Conservation (phyloP, 176 grass and related monocot species). For the Carex pumila region DNA sequence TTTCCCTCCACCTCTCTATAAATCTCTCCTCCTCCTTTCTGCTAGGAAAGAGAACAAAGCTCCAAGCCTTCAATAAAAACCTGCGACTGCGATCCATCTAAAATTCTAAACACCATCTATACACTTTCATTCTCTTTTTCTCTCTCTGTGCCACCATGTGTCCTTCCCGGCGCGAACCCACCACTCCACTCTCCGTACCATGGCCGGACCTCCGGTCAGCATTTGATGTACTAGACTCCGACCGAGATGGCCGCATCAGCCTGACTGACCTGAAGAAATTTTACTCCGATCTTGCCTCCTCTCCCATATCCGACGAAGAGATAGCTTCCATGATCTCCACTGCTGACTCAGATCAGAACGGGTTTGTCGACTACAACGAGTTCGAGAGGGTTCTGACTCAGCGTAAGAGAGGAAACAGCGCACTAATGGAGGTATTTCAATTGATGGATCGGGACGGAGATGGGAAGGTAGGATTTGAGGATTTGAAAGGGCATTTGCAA, state of each 20-base stretch:
- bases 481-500: constrained; percentile 73
- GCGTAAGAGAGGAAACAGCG: constrained; percentile 1
- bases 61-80: not conserved
- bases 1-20: constrained; percentile 30
- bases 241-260: constrained; percentile 92
- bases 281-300: constrained; percentile 33
- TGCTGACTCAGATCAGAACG: constrained; percentile 77
- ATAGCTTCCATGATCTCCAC: constrained; percentile 78
- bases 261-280: constrained; percentile 83
- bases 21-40: not conserved
- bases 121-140: not conserved
- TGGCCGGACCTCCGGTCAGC: constrained; percentile 45
- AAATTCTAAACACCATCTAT: not conserved
- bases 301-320: constrained; percentile 56
- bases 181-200: constrained; percentile 24
- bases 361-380: constrained; percentile 82
- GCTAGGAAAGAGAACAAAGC: not conserved
- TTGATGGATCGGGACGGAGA: constrained; percentile 94
- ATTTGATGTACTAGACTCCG: constrained; percentile 88
- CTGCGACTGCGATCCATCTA: not conserved
- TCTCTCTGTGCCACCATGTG: constrained; percentile 38
- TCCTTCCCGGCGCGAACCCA: constrained; percentile 39
- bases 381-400: constrained; percentile 70
- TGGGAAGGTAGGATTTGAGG: constrained; percentile 86
- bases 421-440: constrained; percentile 72